phyloP scores from a whole-genome alignment of 495 filamentous ascomycete species.

The Penicillium manginii region DNA sequence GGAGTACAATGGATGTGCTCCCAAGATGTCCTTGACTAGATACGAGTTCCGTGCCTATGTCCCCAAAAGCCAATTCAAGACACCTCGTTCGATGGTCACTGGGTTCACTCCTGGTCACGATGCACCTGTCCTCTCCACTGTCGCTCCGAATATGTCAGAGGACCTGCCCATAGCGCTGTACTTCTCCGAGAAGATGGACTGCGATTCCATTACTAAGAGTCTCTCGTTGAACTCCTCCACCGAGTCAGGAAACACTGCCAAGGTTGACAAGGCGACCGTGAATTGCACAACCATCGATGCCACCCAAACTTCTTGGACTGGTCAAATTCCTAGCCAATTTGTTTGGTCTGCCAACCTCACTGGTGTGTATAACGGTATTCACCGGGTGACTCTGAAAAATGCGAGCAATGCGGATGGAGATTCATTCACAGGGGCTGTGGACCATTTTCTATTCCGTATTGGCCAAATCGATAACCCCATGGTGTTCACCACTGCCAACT shows the following conservation, averaged over 20 bases:
- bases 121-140: slow-evolving; percentile 54
- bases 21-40: slow-evolving; percentile 51
- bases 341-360: slow-evolving; percentile 53
- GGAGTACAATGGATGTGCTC: slow-evolving; percentile 58
- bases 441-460: slow-evolving; percentile 61
- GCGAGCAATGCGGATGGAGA: slow-evolving; percentile 37
- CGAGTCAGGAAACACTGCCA: slow-evolving; percentile 45
- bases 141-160: slow-evolving; percentile 44
- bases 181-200: slow-evolving; percentile 67
- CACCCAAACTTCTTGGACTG: slow-evolving; percentile 37
- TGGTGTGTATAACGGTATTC: slow-evolving; percentile 66
- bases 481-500: slow-evolving; percentile 61
- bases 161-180: slow-evolving; percentile 55
- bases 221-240: slow-evolving; percentile 58
- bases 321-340: slow-evolving; percentile 58
- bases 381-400: slow-evolving; percentile 63
- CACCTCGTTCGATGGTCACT: slow-evolving; percentile 64
- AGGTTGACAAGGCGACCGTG: slow-evolving; percentile 42
- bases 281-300: slow-evolving; percentile 41
- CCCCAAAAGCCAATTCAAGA: slow-evolving; percentile 47
- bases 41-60: slow-evolving; percentile 71
- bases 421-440: slow-evolving; percentile 47
- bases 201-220: slow-evolving; percentile 52
- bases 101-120: slow-evolving; percentile 68
- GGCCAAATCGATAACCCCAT: slow-evolving; percentile 63